A percentile compares a stretch with the other conserved stretches of the same genome.
phyloP scores from a whole-genome alignment of 202 grass and related monocot genomes.

The Musa balbisiana region DNA sequence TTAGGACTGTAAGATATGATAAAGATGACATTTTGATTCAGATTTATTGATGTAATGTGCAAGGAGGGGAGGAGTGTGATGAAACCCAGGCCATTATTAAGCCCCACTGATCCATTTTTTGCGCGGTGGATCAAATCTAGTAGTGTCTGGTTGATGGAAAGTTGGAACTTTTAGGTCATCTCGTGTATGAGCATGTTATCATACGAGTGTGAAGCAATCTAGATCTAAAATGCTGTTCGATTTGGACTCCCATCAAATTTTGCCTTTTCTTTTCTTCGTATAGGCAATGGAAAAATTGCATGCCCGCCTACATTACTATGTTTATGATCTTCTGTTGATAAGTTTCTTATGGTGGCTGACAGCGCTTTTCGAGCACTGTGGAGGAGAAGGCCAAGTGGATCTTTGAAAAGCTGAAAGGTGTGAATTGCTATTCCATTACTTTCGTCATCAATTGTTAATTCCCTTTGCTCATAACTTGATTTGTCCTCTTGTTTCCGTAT shows the following conservation, averaged over 20 bases:
- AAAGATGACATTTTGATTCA: neutral
- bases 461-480: neutral
- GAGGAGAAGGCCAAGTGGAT: conserved; percentile 99
- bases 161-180: neutral
- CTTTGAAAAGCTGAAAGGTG: conserved; percentile 98
- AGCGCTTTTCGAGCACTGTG: conserved; percentile 77
- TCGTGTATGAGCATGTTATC: neutral
- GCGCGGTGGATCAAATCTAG: neutral
- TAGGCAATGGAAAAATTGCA: neutral
- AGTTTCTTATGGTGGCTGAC: conserved; percentile 12
- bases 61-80: neutral
- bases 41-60: neutral
- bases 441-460: neutral
- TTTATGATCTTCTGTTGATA: neutral
- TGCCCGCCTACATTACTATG: neutral
- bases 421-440: conserved; percentile 8
- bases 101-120: neutral
- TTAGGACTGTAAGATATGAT: neutral
- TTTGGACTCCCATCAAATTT: neutral
- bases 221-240: neutral
- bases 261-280: neutral
- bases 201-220: neutral
- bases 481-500: neutral
- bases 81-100: neutral
- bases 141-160: neutral